Evolutionary conservation across 2,329 filamentous ascomycete genomes (phyloP), one percentile per base, ranked within the genome.

Genomic region (Monilinia aucupariae): DNA sequence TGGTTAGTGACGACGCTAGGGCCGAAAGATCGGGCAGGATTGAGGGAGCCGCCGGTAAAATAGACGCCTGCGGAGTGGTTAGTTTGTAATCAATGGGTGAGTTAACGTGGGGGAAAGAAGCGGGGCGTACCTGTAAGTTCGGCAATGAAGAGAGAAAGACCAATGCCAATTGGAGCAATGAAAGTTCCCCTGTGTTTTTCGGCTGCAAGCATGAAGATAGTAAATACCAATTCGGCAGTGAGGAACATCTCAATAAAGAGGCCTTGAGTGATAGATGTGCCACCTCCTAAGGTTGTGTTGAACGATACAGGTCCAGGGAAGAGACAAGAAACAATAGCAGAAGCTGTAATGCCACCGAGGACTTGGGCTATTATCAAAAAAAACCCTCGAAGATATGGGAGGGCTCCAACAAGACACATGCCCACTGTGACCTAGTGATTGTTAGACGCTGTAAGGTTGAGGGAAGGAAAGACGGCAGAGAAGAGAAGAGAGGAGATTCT

Each of bases 121-220:
- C 70, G 8, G 30, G 22, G 27, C 43, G 20, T 49, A 62, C 60
- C 51, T 32, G 61, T 64, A 66, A 81, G 71, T 67, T 80, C 77
- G 2, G 75, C 75, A 52, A 81, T 76, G 69, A 81, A 80, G 7
- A 81, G 71, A 12, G 78, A 73, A 58, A 80, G 69, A 1, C 78
- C 78, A 41, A 81, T 80, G 6, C 79, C 79, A 0, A 81, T 73
- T 0, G 79, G 78, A 5, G 79, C 79, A 30, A 81, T 76, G 63
- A 80, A 80, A 0, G 78, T 80, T 2, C 74, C 77, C 9, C 75
- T 73, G 62, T 80, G 78, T 68, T 81, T 80, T 68, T 80, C 79
- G 25, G 78, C 78, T 34, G 79, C 78, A 25, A 80, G 74, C 78
- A 80, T 80, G 68, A 80, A 79, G 55, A 81, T 80, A n/a, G 78